These are phyloP conservation scores for Cyberlindnera euphorbiae DNA, from an alignment of 805 yeast genomes.

Conservation along the genomic window DNA sequence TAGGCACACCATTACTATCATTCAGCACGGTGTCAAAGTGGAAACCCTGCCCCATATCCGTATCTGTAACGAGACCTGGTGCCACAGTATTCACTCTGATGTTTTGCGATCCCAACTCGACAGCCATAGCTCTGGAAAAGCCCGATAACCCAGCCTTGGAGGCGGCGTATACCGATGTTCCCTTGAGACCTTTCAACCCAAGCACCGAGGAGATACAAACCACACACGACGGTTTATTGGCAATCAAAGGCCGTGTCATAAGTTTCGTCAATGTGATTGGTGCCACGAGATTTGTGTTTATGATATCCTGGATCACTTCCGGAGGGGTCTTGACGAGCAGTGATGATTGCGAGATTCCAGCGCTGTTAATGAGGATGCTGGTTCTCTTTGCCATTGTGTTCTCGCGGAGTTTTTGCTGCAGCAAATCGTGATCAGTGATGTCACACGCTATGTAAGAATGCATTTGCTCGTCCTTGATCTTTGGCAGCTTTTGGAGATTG, in stretches of 20 bases:
- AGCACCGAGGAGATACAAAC: conserved; percentile 67
- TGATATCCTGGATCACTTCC: conserved; percentile 38
- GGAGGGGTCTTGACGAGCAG: conserved; percentile 42
- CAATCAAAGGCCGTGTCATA: conserved; percentile 47
- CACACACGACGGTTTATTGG: conserved; percentile 34
- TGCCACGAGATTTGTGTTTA: conserved; percentile 53
- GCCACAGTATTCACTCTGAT: conserved; percentile 61
- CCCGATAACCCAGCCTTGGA: conserved; percentile 67
- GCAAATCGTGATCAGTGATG: conserved; percentile 8
- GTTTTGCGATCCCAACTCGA: conserved; percentile 47
- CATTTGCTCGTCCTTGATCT: conserved; percentile 10
- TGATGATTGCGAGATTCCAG: conserved; percentile 58
- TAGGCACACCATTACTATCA: conserved; percentile 16
- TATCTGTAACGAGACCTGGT: conserved; percentile 64
- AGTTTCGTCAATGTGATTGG: conserved; percentile 57
- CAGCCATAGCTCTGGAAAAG: conserved; percentile 53
- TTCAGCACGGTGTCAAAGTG: conserved; percentile 18
- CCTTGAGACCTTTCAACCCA: conserved; percentile 43
- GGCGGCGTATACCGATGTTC: conserved; percentile 64
- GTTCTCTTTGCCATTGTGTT: conserved; percentile 11
- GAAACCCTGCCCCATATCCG: conserved; percentile 46
- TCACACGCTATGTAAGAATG: conserved; percentile 19
- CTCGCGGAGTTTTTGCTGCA: conserved; percentile 1
- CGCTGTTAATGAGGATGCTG: conserved; percentile 35
- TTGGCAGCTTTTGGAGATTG: conserved; percentile 15